Evolutionary conservation across 2,329 filamentous ascomycete genomes (phyloP).

Genomic region (Aspergillus sp.): DNA sequence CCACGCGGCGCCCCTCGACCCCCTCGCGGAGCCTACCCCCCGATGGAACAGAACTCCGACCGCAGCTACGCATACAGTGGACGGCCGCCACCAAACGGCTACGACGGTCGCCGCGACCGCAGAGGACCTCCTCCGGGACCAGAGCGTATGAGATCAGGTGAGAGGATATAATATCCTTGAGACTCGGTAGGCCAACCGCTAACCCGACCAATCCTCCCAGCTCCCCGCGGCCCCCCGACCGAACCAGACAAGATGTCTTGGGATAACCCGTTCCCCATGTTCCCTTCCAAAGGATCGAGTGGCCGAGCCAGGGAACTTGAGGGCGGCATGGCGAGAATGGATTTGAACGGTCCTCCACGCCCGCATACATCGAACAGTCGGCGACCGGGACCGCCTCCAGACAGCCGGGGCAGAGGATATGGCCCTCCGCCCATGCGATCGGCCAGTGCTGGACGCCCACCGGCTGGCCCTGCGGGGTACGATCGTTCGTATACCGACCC

Average conservation of each 20-base stretch:
- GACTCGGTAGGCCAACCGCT: background rate
- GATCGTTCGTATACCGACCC: conserved; percentile 28
- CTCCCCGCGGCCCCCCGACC: conserved; percentile 31
- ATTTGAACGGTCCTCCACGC: conserved; percentile 32
- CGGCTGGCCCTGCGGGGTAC: conserved; percentile 8
- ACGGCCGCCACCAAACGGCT: conserved; percentile 24
- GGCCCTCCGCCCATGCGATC: conserved; percentile 26
- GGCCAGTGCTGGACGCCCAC: conserved; percentile 24
- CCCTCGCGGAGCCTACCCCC: conserved; percentile 30
- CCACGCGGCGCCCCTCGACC: conserved; percentile 29
- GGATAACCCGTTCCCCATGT: conserved; percentile 53
- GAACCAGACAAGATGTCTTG: conserved; percentile 40
- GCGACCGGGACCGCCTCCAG: conserved; percentile 27
- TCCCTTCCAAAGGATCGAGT: conserved; percentile 30
- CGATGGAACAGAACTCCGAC: conserved; percentile 13
- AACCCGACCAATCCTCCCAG: conserved; percentile 20
- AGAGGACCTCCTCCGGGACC: conserved; percentile 30
- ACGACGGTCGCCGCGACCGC: conserved; percentile 20
- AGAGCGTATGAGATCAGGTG: conserved; percentile 33
- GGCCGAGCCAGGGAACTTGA: conserved; percentile 37
- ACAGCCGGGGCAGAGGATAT: conserved; percentile 21
- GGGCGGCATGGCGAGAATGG: conserved; percentile 40
- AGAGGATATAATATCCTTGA: conserved; percentile 17
- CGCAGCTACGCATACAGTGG: conserved; percentile 25
- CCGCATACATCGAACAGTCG: conserved; percentile 41